These are phyloP conservation scores for Zygoascus flipseniorum DNA, from an alignment of 805 yeast genomes.

Conservation along the genomic window DNA sequence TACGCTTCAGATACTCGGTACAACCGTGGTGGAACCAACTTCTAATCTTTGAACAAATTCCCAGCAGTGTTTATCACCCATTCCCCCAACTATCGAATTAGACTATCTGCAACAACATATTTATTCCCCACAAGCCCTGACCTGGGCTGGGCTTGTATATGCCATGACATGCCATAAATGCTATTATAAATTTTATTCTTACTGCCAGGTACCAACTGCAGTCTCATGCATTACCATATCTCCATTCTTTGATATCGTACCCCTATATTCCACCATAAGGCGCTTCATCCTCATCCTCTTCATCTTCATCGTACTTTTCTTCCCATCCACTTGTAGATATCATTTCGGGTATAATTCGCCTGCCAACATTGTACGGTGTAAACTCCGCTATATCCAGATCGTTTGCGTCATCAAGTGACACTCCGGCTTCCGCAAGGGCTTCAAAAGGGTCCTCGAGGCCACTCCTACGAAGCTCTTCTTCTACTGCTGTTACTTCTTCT, in stretches of 20 bases:
- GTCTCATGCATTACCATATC: too few relatives aligned
- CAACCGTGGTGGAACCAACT: not conserved
- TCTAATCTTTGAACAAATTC: too few relatives aligned
- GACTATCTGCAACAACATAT: not conserved
- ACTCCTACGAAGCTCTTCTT: not conserved
- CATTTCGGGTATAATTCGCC: constrained; percentile 3
- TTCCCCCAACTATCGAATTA: too few relatives aligned
- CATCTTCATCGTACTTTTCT: constrained; percentile 15
- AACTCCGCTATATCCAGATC: not conserved
- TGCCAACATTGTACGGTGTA: constrained; percentile 1
- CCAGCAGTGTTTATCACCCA: too few relatives aligned
- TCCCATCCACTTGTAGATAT: constrained; percentile 16
- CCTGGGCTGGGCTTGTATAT: not conserved
- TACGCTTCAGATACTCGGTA: not conserved
- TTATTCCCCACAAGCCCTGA: not conserved
- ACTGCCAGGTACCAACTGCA: too few relatives aligned
- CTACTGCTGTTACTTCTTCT: not conserved
- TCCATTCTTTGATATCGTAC: too few relatives aligned
- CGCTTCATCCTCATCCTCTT: too few relatives aligned
- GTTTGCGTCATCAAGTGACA: not conserved
- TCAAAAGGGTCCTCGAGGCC: constrained; percentile 16
- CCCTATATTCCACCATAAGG: too few relatives aligned
- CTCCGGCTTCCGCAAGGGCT: constrained; percentile 9
- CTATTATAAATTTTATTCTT: not conserved
- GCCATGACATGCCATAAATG: not conserved